These are phyloP conservation scores for Schizothecium vesticola DNA, from an alignment of 495 filamentous ascomycete genomes.

Conservation along the genomic window DNA sequence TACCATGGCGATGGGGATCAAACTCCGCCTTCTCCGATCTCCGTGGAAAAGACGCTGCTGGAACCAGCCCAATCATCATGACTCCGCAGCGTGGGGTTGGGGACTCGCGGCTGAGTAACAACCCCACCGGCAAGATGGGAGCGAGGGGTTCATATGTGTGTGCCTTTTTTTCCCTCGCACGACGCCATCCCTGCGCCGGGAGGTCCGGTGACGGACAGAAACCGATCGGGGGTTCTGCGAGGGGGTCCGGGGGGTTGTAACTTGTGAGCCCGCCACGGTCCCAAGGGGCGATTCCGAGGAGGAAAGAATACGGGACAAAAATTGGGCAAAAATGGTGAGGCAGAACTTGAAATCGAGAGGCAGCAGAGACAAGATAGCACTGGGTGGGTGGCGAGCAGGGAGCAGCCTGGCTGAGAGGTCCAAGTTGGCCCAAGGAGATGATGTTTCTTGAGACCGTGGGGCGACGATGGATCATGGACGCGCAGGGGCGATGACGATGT, in stretches of 20 bases:
- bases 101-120: slow-evolving; percentile 12
- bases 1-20: not conserved
- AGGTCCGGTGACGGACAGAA: slow-evolving; percentile 6
- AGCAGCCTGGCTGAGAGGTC: not conserved
- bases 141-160: slow-evolving; percentile 2
- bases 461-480: not conserved
- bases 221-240: not conserved
- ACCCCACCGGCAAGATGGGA: not conserved
- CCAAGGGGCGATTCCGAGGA: not conserved
- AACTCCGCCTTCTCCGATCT: slow-evolving; percentile 7
- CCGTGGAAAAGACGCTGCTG: slow-evolving; percentile 2
- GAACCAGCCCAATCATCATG: slow-evolving; percentile 3
- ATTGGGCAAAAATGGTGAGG: not conserved
- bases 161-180: not conserved
- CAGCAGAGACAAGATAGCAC: not conserved
- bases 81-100: slow-evolving; percentile 6
- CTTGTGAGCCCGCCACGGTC: not conserved
- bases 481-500: slow-evolving; percentile 9
- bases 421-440: not conserved
- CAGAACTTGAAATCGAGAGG: not conserved
- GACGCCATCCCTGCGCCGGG: not conserved
- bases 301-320: not conserved
- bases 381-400: not conserved
- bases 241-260: not conserved
- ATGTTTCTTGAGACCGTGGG: not conserved